These are phyloP conservation scores for Aechmea fasciata DNA, from an alignment of 176 grass and related monocot species.

Conservation along the genomic window DNA sequence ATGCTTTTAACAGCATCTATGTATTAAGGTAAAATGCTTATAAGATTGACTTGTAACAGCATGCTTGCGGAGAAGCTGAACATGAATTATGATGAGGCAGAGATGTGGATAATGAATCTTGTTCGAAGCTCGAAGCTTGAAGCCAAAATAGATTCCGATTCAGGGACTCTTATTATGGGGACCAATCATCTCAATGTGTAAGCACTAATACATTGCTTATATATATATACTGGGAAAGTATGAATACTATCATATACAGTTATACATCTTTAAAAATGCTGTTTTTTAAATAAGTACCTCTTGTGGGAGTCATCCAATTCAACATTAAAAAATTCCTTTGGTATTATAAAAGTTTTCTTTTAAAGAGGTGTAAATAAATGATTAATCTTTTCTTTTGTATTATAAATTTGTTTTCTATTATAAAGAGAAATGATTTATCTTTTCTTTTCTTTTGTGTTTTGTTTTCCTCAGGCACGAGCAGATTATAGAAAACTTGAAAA, in stretches of 20 bases:
- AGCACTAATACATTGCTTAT: slow-evolving; percentile 18
- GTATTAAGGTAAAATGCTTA: background rate
- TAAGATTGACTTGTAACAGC: slow-evolving; percentile 30
- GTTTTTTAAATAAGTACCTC: no score
- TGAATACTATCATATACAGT: no score
- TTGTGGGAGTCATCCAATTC: no score
- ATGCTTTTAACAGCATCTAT: background rate
- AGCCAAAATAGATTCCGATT: slow-evolving; percentile 78
- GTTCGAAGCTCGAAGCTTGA: slow-evolving; percentile 82
- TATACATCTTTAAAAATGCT: no score
- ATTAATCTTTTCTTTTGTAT: no score
- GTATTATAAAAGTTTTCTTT: no score
- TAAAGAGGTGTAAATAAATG: no score
- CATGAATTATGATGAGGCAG: slow-evolving; percentile 70
- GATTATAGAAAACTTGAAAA: slow-evolving; percentile 79
- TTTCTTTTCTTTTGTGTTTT: background rate
- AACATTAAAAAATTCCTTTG: no score
- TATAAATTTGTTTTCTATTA: no score
- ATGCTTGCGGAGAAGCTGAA: slow-evolving; percentile 74
- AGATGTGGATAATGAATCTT: slow-evolving; percentile 81
- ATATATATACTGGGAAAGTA: no score
- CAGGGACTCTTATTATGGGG: slow-evolving; percentile 73
- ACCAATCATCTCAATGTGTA: slow-evolving; percentile 76
- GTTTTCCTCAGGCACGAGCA: slow-evolving; percentile 62
- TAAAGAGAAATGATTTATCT: background rate